Evolutionary conservation across 441 rosid genomes (phyloP).

Genomic region (Jatropha multifida): DNA sequence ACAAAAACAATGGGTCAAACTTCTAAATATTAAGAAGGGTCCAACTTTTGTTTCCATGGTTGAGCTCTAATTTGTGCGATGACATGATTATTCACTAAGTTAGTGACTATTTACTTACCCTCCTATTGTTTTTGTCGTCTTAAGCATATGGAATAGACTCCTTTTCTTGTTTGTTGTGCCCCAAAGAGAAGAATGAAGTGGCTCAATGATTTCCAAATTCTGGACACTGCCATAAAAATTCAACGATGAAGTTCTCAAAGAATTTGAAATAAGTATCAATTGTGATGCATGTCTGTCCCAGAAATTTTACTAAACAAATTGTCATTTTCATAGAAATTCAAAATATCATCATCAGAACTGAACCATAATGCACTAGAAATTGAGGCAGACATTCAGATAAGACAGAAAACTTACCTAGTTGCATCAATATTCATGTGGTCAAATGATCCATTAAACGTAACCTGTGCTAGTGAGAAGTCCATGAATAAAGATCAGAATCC

Average conservation of each 20-base stretch:
- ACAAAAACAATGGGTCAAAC: background rate
- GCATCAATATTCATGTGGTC: slow-evolving; percentile 97
- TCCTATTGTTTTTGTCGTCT: slow-evolving; percentile 94
- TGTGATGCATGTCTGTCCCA: background rate
- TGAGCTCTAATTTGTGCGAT: slow-evolving; percentile 16
- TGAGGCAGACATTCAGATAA: slow-evolving; percentile 18
- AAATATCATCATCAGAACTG: background rate
- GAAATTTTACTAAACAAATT: slow-evolving; percentile 7
- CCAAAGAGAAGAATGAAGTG: slow-evolving; percentile 77
- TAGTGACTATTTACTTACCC: slow-evolving; percentile 55
- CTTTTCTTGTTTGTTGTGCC: slow-evolving; percentile 94
- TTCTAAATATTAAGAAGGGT: background rate
- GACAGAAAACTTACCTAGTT: slow-evolving; percentile 62
- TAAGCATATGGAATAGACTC: slow-evolving; percentile 94
- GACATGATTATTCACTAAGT: slow-evolving; percentile 23
- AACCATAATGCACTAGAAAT: slow-evolving; percentile 11
- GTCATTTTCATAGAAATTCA: background rate
- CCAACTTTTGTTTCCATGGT: slow-evolving; percentile 2
- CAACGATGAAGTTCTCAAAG: slow-evolving; percentile 25
- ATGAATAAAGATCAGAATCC: slow-evolving; percentile 11
- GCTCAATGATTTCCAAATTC: slow-evolving; percentile 91
- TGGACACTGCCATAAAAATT: slow-evolving; percentile 63
- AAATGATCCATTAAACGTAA: slow-evolving; percentile 96
- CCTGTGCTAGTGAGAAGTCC: slow-evolving; percentile 44
- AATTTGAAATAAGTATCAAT: slow-evolving; percentile 3